Evolutionary conservation across 2,329 filamentous ascomycete species (phyloP).

Genomic region (Talaromyces sp.): DNA sequence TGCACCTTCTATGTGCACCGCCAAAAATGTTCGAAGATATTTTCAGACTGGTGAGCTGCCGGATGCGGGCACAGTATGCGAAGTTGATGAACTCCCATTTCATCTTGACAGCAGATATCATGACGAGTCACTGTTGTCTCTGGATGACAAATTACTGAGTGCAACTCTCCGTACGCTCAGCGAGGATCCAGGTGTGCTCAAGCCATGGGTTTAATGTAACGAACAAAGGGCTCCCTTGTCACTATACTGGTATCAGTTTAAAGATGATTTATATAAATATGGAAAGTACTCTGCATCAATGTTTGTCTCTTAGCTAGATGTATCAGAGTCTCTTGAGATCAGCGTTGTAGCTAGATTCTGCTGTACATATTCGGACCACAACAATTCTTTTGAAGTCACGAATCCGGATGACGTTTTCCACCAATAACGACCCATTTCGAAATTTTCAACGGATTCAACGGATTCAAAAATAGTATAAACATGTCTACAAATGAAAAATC

Average conservation of each 20-base stretch:
- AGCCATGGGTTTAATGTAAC: background rate
- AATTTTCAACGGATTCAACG: conserved; percentile 37
- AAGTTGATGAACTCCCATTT: conserved; percentile 26
- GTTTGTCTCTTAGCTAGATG: too few relatives aligned
- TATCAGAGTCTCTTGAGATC: too few relatives aligned
- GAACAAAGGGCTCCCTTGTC: too few relatives aligned
- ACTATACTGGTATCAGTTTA: too few relatives aligned
- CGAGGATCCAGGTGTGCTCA: background rate
- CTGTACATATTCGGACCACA: too few relatives aligned
- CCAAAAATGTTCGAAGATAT: conserved; percentile 36
- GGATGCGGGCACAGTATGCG: conserved; percentile 32
- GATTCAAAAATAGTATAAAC: too few relatives aligned
- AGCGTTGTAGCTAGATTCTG: too few relatives aligned
- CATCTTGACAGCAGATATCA: background rate
- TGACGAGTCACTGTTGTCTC: background rate
- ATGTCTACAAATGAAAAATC: too few relatives aligned
- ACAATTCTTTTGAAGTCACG: conserved; percentile 39
- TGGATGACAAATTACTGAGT: background rate
- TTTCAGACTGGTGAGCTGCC: conserved; percentile 43
- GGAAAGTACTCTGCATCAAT: too few relatives aligned
- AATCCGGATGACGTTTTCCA: conserved; percentile 41
- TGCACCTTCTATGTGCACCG: conserved; percentile 38
- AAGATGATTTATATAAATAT: too few relatives aligned
- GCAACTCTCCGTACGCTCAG: background rate
- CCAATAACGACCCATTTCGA: conserved; percentile 45